phyloP scores from a whole-genome alignment of 495 filamentous ascomycete species.

The Tuber aestivum region DNA sequence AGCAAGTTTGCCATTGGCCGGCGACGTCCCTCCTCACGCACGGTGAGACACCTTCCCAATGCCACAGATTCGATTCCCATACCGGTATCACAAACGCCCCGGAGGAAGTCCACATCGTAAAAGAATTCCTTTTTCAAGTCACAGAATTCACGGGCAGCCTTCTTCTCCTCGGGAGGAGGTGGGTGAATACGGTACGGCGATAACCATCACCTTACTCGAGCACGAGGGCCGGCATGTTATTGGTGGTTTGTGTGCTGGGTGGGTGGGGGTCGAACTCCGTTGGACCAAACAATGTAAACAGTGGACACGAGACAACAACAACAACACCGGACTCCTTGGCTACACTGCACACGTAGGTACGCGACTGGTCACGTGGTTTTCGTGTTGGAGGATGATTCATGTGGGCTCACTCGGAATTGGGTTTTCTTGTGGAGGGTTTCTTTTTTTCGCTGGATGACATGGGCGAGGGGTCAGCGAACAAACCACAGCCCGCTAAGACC shows the following conservation, averaged over 20 bases:
- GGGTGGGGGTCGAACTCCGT: background rate
- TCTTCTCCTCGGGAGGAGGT: background rate
- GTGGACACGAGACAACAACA: background rate
- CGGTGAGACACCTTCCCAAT: background rate
- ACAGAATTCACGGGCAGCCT: background rate
- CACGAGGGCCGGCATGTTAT: background rate
- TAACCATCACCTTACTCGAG: background rate
- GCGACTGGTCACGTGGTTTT: background rate
- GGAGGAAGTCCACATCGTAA: background rate
- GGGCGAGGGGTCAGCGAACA: no score
- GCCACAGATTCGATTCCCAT: background rate
- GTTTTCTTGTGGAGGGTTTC: background rate
- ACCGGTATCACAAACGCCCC: background rate
- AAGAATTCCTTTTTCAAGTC: background rate
- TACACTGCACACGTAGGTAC: no score
- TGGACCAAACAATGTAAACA: conserved; percentile 2
- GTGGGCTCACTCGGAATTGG: background rate
- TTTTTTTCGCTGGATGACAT: no score
- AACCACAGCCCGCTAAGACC: no score
- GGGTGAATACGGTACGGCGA: background rate
- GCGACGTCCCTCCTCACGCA: background rate
- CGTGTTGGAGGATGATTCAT: background rate
- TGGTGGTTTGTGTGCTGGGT: background rate
- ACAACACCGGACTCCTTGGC: no score
- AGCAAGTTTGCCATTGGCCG: background rate